phyloP scores from a whole-genome alignment of 495 filamentous ascomycete genomes.

The Trichoderma gamsii region DNA sequence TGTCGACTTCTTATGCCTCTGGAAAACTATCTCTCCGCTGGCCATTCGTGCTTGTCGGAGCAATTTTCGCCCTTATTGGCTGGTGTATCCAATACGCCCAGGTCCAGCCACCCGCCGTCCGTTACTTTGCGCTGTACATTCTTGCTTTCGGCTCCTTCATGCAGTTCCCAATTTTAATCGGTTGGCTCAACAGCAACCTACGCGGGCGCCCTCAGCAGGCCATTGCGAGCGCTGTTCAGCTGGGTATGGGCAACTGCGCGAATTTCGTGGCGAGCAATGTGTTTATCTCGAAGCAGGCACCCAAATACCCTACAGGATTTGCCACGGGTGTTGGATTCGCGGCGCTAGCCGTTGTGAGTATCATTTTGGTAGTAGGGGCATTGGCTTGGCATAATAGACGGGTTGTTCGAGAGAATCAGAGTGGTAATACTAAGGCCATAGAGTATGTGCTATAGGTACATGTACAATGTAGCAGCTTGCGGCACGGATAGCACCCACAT shows the following conservation, averaged over 20 bases:
- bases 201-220: conserved; percentile 7
- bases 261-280: conserved; percentile 53
- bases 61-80: conserved; percentile 1
- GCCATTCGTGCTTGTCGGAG: conserved; percentile 8
- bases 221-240: conserved; percentile 13
- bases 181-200: conserved; percentile 4
- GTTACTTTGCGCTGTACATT: conserved; percentile 13
- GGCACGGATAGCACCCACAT: too few species aligned
- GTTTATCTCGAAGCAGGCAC: conserved; percentile 39
- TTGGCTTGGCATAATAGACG: not conserved
- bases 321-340: conserved; percentile 26
- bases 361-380: not conserved
- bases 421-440: not conserved
- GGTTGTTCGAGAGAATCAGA: not conserved
- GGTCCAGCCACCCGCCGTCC: not conserved
- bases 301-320: conserved; percentile 42
- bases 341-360: conserved; percentile 7
- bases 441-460: not conserved
- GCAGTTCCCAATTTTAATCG: conserved; percentile 2
- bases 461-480: not conserved
- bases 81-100: conserved; percentile 12
- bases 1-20: not conserved
- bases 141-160: conserved; percentile 9
- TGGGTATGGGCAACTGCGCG: conserved; percentile 38
- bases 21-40: conserved; percentile 7